A percentile compares a stretch with the other conserved stretches of the same genome.
Evolutionary conservation across 139 green algal genomes (phyloP).

Genomic region (Coelastrella sp.): DNA sequence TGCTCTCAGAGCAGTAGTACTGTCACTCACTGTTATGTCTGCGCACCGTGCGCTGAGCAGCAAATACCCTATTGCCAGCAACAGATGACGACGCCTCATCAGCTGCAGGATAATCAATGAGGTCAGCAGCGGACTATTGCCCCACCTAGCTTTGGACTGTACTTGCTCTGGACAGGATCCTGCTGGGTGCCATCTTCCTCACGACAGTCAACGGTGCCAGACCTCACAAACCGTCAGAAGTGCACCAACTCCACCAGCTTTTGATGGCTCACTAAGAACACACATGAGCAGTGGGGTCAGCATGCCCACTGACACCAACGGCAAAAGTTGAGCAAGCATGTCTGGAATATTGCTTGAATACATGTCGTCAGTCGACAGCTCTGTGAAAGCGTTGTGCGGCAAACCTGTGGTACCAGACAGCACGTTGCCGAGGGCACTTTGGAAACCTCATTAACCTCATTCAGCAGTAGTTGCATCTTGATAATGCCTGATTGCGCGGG

Average conservation of each 20-base stretch:
- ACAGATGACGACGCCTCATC: not conserved
- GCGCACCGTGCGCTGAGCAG: not conserved
- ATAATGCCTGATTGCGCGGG: too few relatives aligned
- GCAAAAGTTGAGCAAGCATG: too few relatives aligned
- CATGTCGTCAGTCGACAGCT: too few relatives aligned
- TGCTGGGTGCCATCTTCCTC: constrained; percentile 94
- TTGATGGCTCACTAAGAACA: constrained; percentile 77
- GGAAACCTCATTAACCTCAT: too few relatives aligned
- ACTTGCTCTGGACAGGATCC: constrained; percentile 71
- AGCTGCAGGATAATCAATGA: too few relatives aligned
- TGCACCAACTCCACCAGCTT: constrained; percentile 84
- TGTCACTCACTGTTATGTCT: not conserved
- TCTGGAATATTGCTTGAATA: too few relatives aligned
- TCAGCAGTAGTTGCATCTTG: too few relatives aligned
- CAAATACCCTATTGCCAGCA: not conserved
- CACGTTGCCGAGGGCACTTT: too few relatives aligned
- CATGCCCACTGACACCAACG: too few relatives aligned
- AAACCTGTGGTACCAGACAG: too few relatives aligned
- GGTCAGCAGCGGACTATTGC: not conserved
- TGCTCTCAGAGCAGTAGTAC: too few relatives aligned
- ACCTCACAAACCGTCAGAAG: constrained; percentile 83
- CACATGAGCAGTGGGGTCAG: constrained; percentile 42
- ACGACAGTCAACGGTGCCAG: constrained; percentile 86
- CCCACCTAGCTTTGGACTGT: constrained; percentile 28
- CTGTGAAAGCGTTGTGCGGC: too few relatives aligned